Evolutionary conservation across 2,329 filamentous ascomycete genomes (phyloP).

Genomic region (Colletotrichum gigasporum): DNA sequence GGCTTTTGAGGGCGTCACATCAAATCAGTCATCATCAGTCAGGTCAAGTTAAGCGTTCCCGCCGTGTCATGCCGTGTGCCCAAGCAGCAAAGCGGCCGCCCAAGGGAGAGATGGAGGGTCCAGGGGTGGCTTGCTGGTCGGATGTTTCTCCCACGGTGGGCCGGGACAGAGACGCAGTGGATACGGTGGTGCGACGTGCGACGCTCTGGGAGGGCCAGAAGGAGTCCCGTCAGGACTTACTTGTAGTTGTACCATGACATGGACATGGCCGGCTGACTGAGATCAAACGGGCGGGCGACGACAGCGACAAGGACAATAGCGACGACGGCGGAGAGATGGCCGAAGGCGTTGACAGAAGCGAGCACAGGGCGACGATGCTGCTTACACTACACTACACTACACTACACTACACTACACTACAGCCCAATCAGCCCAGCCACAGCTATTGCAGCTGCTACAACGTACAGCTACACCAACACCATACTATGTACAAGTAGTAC

Average conservation of each 20-base stretch:
- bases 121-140: not conserved
- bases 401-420: no score
- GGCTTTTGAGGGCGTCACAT: not conserved
- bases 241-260: not conserved
- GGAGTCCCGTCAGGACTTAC: not conserved
- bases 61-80: not conserved
- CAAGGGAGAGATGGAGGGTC: no score
- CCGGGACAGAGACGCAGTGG: constrained; percentile 7
- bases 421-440: no score
- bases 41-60: not conserved
- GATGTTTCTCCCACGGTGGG: not conserved
- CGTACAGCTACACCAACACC: no score
- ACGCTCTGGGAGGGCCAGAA: not conserved
- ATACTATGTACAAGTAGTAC: no score
- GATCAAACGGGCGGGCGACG: not conserved
- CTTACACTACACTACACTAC: not conserved
- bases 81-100: not conserved
- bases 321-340: not conserved
- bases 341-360: not conserved
- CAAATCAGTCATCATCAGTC: not conserved
- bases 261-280: not conserved
- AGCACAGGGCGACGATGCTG: constrained; percentile 5
- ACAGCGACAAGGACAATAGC: not conserved
- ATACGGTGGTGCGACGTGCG: constrained; percentile 10
- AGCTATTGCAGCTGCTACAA: no score